Percentiles rank a stretch among this genome's conserved stretches.
Evolutionary conservation across 75 land plant species (phyloP).

Genomic region (Pseudotsuga menziesii): DNA sequence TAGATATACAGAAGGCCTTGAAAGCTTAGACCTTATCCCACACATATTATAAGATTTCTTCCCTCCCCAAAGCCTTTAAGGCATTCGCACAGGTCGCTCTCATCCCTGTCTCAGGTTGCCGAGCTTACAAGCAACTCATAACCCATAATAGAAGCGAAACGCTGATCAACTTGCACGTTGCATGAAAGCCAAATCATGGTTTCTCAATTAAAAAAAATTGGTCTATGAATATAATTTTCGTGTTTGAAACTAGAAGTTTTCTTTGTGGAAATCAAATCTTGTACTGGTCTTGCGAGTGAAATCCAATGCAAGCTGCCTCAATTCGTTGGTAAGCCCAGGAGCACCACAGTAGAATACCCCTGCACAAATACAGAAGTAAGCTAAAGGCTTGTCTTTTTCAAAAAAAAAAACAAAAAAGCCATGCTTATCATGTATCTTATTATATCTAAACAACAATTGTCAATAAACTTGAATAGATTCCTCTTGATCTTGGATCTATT

Average conservation of each 20-base stretch:
- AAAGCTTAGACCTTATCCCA: no score
- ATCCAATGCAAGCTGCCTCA: conserved; percentile 46
- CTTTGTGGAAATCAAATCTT: conserved; percentile 84
- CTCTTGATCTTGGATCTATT: background rate
- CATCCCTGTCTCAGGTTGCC: no score
- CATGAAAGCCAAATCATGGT: no score
- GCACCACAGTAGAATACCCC: conserved; percentile 92
- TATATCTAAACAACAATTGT: background rate
- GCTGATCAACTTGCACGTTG: no score
- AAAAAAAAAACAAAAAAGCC: background rate
- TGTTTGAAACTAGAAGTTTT: conserved; percentile 43
- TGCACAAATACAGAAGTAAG: conserved; percentile 16
- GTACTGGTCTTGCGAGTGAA: conserved; percentile 58
- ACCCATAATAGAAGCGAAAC: no score
- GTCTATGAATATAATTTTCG: no score
- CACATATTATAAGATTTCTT: no score
- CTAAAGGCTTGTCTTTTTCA: background rate
- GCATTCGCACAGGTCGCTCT: no score
- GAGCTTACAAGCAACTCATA: no score
- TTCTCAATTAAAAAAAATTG: no score
- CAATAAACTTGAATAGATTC: background rate
- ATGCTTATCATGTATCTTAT: background rate
- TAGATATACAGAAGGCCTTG: no score
- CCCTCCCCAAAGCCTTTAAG: no score
- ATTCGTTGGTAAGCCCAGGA: conserved; percentile 48